Evolutionary conservation across 805 yeast species (phyloP), one percentile per base, ranked within the genome.

Genomic region (Spencermartinsiella europaea): DNA sequence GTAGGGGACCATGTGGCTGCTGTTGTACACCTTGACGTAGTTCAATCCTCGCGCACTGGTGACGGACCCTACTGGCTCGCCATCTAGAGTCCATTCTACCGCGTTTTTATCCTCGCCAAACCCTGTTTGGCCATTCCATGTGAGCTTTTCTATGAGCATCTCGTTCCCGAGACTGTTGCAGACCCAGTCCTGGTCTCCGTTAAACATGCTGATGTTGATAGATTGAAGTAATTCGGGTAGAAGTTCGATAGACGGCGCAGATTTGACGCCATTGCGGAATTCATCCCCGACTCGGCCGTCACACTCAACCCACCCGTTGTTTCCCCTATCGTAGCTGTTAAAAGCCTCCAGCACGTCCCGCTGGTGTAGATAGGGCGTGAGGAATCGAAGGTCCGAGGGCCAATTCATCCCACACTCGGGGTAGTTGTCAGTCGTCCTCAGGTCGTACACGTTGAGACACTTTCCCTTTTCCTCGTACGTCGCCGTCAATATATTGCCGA

Each of bases 1-100:
- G 54, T 77, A 82, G 1, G 98, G 95, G 21, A 89, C 93, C 98
- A 93, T 91, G 61, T 93, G 98, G 2, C 95, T 83, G 0, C 95
- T 79, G 55, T 86, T 78, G 61, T 67, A 77, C 1, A 91, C 78
- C 47, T 79, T 78, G 27, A 85, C 79, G 61, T 83, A 84, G 0
- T 96, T 83, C 58, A 91, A 69, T 59, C 87, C 86, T 52, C 86
- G 73, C 40, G 81, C 90, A 56, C 50, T 79, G 75, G 62, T 65
- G 38, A 73, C 63, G 17, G 56, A 49, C 3, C 83, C 83, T 1
- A 71, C 73, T 1, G 55, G 39, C n/a, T 53, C 55, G 48, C 58
- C 74, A 3, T 69, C 69, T n/a, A 72, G 63, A 34, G 67, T 68
- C 63, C 95, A 88, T 0, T 62, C 59, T 16, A 62, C 46, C 10